Evolutionary conservation across 139 green algal species (phyloP).

Genomic region (Micractinium conductrix): DNA sequence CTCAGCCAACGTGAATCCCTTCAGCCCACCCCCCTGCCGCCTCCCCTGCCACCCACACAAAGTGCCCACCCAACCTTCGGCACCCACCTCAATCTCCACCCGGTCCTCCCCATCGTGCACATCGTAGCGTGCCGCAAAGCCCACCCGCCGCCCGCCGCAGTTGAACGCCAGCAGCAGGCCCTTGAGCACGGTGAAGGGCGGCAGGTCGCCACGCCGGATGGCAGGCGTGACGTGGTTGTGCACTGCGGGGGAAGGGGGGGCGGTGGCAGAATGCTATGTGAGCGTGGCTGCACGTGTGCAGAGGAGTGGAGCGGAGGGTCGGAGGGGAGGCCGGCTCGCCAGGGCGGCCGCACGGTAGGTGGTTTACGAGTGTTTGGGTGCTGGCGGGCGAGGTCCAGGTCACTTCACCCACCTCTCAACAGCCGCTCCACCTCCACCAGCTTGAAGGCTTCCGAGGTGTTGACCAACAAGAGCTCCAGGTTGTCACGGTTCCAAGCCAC

Average conservation of each 20-base stretch:
- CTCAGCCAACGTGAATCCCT: too few relatives aligned
- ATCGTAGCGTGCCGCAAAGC: not conserved
- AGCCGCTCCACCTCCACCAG: slow-evolving; percentile 23
- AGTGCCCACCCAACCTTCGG: too few relatives aligned
- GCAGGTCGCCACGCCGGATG: not conserved
- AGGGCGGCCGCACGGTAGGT: too few relatives aligned
- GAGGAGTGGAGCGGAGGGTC: too few relatives aligned
- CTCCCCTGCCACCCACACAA: too few relatives aligned
- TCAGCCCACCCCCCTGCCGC: too few relatives aligned
- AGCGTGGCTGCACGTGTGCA: too few relatives aligned
- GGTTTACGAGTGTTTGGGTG: too few relatives aligned
- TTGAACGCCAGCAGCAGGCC: not conserved
- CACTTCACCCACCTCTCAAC: slow-evolving; percentile 11
- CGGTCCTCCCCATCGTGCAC: not conserved
- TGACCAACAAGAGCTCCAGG: not conserved
- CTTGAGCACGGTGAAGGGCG: not conserved
- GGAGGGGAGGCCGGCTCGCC: too few relatives aligned
- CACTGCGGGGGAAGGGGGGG: not conserved
- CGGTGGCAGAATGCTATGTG: not conserved
- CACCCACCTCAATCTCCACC: not conserved
- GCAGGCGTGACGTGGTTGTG: not conserved
- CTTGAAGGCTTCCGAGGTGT: not conserved
- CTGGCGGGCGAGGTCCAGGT: too few relatives aligned
- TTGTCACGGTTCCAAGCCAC: not conserved
- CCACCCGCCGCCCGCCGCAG: not conserved